Base-by-base conservation (phyloP, 495 filamentous ascomycete species). In the Aspergillus saccharolyticus region DNA sequence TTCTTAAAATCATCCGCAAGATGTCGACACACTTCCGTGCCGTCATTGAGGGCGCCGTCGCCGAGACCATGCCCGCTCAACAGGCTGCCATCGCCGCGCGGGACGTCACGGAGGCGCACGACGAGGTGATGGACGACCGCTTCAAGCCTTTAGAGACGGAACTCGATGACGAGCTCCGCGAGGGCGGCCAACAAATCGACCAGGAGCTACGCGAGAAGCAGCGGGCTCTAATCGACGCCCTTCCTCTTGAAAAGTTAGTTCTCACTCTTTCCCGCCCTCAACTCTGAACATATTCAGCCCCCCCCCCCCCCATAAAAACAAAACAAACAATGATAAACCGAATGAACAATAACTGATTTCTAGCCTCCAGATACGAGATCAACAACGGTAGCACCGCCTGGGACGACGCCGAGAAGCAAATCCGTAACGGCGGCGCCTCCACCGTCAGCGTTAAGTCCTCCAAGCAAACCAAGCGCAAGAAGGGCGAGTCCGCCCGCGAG, bases 1-100 rank as follows among this genome's bases (percentile, higher is more conserved):
- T 97, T 75, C 88, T 97, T 65, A 97, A 97, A 77, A 87, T 94
- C 61, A 79, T 97, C 62, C 81, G 93, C 25, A 97, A 96, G 73
- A 79, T 96, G 30, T 85, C 88, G 0, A 78, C 81, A 15, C 80
- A 88, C 62, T 91, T 99, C 74, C 82, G 85, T 21, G 69, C 75
- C 22, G 61, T 97, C n/a, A 75, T 96, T 17, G 83, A 89, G 57
- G 85, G 82, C 39, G 89, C 87, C 0, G 84, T 91, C 24, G 85
- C 80, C 48, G 83, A 88, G 18, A 74, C 80, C 10, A 78, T 97
- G 66, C 90, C 91, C 8, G 58, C 65, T 0, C 74, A 80, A 39
- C 61, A 80, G 18, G 72, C 79, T 28, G 63, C 73, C 15, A 70
- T 82, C 25, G 80, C 33, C 33, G 33, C 80, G 8, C 81, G 83